These are phyloP conservation scores for Lipomyces starkeyi DNA, from an alignment of 805 yeast genomes.

Conservation along the genomic window DNA sequence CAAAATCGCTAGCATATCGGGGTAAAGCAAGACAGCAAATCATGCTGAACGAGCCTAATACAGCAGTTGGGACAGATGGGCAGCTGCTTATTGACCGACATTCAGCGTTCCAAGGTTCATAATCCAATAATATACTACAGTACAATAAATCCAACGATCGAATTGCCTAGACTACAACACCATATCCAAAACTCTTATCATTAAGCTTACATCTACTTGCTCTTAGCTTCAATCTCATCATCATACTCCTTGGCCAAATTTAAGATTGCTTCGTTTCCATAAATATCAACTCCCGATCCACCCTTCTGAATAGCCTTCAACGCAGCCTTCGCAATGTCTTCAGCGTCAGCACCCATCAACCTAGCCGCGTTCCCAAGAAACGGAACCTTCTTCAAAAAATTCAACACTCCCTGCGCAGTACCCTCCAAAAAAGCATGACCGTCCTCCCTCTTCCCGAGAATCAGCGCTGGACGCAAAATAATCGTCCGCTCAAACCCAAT, in stretches of 20 bases:
- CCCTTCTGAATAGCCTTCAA: conserved; percentile 50
- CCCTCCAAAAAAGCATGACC: conserved; percentile 35
- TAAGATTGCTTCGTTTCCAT: conserved; percentile 36
- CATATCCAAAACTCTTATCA: not conserved
- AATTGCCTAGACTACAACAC: not conserved
- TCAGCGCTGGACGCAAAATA: conserved; percentile 77
- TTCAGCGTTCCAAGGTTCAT: no score
- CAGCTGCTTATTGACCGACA: no score
- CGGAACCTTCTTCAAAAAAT: conserved; percentile 25
- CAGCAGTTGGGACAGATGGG: no score
- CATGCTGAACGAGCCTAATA: no score
- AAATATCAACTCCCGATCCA: conserved; percentile 40
- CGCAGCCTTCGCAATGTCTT: conserved; percentile 69
- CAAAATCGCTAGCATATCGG: no score
- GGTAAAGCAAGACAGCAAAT: no score
- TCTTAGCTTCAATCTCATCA: conserved; percentile 1
- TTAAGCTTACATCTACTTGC: not conserved
- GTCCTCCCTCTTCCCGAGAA: conserved; percentile 46
- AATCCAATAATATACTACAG: not conserved
- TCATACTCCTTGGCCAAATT: conserved; percentile 26
- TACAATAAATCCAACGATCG: not conserved
- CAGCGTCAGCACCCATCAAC: conserved; percentile 59
- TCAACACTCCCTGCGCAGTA: conserved; percentile 13
- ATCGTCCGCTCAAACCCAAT: conserved; percentile 73
- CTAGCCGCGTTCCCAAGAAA: conserved; percentile 7